Percentiles rank a stretch among this genome's conserved stretches.
phyloP scores from a whole-genome alignment of 179 eudicot species.

The Heliamphora ciliata region DNA sequence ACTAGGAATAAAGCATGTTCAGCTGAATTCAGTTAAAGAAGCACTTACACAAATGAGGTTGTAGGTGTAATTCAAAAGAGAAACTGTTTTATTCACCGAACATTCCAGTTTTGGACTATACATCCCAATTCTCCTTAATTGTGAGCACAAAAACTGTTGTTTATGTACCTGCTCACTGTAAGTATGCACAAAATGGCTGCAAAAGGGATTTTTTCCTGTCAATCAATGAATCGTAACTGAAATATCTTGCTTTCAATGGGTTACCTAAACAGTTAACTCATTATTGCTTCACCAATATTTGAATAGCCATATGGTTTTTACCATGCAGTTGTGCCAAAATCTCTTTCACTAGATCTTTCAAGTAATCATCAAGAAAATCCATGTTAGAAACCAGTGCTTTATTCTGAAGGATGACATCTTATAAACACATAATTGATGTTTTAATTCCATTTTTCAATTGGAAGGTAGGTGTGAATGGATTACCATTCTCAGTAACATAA shows the following conservation, averaged over 20 bases:
- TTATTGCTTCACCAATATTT: too few species aligned
- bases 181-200: neutral
- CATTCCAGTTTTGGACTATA: neutral
- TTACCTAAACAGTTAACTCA: too few species aligned
- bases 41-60: neutral
- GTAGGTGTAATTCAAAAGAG: neutral
- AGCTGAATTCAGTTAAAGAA: too few species aligned
- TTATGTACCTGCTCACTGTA: neutral
- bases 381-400: neutral
- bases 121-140: neutral
- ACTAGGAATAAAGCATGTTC: too few species aligned
- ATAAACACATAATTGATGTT: neutral
- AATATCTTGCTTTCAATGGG: too few species aligned
- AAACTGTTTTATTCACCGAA: neutral
- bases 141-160: neutral
- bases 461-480: neutral
- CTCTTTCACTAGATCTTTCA: neutral
- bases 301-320: too few species aligned
- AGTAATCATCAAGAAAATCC: neutral
- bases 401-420: neutral
- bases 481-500: constrained; percentile 79
- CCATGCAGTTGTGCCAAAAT: too few species aligned
- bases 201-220: neutral
- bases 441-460: neutral
- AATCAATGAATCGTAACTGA: neutral